Percentiles rank a stretch among this genome's conserved stretches.
phyloP scores from a whole-genome alignment of 257 asterid species.

The Capsicum chinense region DNA sequence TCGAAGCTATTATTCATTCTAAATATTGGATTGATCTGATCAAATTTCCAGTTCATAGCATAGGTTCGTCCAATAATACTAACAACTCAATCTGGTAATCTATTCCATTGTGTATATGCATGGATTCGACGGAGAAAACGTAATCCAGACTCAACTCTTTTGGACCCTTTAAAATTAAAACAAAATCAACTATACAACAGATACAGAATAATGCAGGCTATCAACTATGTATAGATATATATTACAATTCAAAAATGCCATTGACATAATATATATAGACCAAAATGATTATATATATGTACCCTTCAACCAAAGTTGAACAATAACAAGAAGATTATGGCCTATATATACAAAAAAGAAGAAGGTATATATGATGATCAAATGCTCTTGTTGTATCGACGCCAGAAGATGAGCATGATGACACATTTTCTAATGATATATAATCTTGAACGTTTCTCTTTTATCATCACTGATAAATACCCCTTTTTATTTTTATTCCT shows the following conservation, averaged over 20 bases:
- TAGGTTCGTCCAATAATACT: background rate
- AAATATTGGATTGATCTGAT: background rate
- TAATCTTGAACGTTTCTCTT: constrained; percentile 42
- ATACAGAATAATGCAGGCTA: too few species aligned
- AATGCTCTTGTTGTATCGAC: constrained; percentile 25
- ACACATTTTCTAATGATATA: constrained; percentile 42
- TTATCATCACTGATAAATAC: background rate
- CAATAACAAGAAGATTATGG: too few species aligned
- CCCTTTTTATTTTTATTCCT: background rate
- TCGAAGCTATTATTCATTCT: background rate
- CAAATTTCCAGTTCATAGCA: background rate
- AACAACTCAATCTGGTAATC: background rate
- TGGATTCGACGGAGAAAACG: too few species aligned
- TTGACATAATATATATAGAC: background rate
- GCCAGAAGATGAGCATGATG: constrained; percentile 46
- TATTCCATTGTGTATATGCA: background rate
- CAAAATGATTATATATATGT: too few species aligned
- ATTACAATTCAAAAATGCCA: background rate
- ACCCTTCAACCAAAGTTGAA: too few species aligned
- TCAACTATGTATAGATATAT: background rate
- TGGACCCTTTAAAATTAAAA: too few species aligned
- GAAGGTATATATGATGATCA: background rate
- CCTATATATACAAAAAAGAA: too few species aligned
- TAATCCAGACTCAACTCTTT: too few species aligned
- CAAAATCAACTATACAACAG: too few species aligned